Base-by-base conservation (phyloP, 106 monocot species). In the Hemerocallis citrina region DNA sequence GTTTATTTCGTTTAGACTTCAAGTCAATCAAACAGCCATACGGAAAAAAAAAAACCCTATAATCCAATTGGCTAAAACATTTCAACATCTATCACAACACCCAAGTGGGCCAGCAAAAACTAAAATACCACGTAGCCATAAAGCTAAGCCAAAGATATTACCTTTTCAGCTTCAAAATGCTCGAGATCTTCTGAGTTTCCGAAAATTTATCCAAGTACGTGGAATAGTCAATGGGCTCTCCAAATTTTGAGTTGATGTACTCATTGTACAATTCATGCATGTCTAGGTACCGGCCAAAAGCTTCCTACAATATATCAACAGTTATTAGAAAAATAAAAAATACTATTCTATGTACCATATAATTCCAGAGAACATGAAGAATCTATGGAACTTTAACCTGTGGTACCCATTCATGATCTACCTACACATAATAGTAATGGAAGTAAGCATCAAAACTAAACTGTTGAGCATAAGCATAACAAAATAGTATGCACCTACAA, bases 211-310 rank as follows among this genome's bases (percentile, higher is more conserved):
- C 91, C 72, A 96, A 52, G 57, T 72, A 96, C 7, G 74, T 66
- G 57, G 91, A 79, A 50, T 96, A 96, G 35, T 96, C 96, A 31
- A 85, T 73, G 29, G 42, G 84, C 34, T 84, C 59, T 9, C 96
- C 96, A 72, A 91, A 96, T 61, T 91, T 96, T 65, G 91, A 96
- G 69, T 96, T 96, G 67, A 96, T 84, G 60, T 74, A 91, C 64
- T 79, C 79, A 59, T 96, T 91, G 66, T 79, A 91, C 39, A 96
- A 66, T 46, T 90, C 96, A 23, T 96, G 96, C 91, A 96, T 63
- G 70, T 96, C 96, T 29, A 96, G 77, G 52, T 91, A 88, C 34
- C 90, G 86, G 43, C 96, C 96, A 80, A 72, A 88, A 47, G 87
- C 84, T 77, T 96, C 96, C 96, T 96, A 64, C 20, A 35, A 66